Evolutionary conservation across 2,329 filamentous ascomycete genomes (phyloP), one percentile per base, ranked within the genome.

Genomic region (Chalara sp.): DNA sequence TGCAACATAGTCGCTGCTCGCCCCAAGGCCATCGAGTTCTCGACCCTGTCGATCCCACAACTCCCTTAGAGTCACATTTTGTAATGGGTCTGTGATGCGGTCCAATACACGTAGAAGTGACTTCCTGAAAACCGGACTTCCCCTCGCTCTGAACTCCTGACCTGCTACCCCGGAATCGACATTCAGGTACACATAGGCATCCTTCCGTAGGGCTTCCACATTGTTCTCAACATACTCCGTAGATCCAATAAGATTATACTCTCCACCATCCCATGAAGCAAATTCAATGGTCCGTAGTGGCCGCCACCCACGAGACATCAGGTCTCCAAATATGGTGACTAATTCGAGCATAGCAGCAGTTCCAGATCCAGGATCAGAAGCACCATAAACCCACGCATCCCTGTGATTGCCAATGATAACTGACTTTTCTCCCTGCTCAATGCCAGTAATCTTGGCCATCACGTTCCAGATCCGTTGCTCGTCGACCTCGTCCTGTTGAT

Each of bases 231-330:
- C 93, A 62, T 87, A 92, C 67, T 99, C 93, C 1, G 93, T 97
- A 8, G 89, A 95, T 6, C 93, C 93, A 52, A 96, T 87, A 44
- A 93, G 73, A 68, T 96, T 96, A 72, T 96, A 97, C 68, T 92
- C 89, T 59, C 86, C 86, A 4, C 81, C 93, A 67, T 99, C 93
- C 93, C 93, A 99, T 33, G 89, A 96, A 63, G 91, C 90, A 67
- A 99, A 97, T 66, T 95, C 87, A 57, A 99, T 95, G 4, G 89
- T 95, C n/a, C 93, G 85, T 12, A 95, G 75, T 1, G 93, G 93
- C 30, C 87, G 80, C 93, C 93, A 99, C 48, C 91, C 92, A 51
- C 83, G 80, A 12, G 76, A 69, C 28, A 84, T 75, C 12, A 97
- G 78, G 56, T 89, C 82, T 40, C 90, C 89, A 61, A 99, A 88